Evolutionary conservation across 164 flowering plant genomes (phyloP), one percentile per base, ranked within the genome.

Genomic region (Tetrastigma voinierianum): DNA sequence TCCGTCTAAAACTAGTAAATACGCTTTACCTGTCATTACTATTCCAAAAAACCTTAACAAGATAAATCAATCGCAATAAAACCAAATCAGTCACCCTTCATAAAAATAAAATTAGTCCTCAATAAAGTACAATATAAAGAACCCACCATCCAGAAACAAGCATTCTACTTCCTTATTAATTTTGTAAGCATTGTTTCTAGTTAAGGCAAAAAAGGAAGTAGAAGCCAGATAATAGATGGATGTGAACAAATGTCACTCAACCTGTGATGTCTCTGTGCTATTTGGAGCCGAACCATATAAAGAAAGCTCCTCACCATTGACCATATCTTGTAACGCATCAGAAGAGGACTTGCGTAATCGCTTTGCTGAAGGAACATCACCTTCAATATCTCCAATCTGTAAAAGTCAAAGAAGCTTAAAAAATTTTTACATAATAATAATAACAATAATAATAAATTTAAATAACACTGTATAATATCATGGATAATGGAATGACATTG

Each of bases 361-460:
- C 81, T 96, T 96, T 23, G 90, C 78, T 47, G 79, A 74, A 57
- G 87, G 92, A 9, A 64, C 76, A 72, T 90, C 98, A 56, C 84
- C 86, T 70, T 96, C 99, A 79, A 96, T 90, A 73, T 93, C 99
- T 67, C 82, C 96, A 70, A 71, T 87, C 99, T 96, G 70, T 32
- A 45, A 44, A 66, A 51, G 43, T 51, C 15, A 59, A 58, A 15
- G 18, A 32, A 47, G 66, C 45, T 59, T 8, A 32, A 43, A 23
- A 48, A 13, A 23, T 43, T 8, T 15, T 24, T 51, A 12, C 5
- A 20, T 18, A 14, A 57, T 16, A 24, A 46, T 46, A 9, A 2
- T 46, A 15, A 19, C 4, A 51, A 32, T 7, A 44, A 45, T 4
- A 32, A 32, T 4, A 32, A 32, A 32, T 25, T 25, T 25, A 25